Conservation (phyloP, 2,329 filamentous ascomycete species). For the Apiospora sp. region DNA sequence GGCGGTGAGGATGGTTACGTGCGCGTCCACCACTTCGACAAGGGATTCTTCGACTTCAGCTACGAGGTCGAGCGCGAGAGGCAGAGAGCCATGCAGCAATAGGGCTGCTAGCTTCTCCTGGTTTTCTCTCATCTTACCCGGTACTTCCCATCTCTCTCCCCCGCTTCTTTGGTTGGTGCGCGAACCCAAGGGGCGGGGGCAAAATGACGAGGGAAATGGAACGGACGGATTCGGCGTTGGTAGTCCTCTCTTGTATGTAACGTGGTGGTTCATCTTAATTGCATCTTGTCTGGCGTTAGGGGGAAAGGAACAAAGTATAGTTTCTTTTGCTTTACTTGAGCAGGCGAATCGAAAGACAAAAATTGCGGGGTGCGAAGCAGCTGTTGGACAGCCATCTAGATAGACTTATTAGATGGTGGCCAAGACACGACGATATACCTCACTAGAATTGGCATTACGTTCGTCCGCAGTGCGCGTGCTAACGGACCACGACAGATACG, state of each 20-base stretch:
- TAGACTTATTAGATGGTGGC: slow-evolving; percentile 18
- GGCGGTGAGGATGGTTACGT: slow-evolving; percentile 99
- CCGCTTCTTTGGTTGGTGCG: not conserved
- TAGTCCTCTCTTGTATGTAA: slow-evolving; percentile 24
- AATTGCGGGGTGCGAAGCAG: slow-evolving; percentile 17
- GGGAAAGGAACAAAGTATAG: slow-evolving; percentile 23
- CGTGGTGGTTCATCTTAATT: slow-evolving; percentile 22
- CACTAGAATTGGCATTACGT: not conserved
- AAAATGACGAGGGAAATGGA: slow-evolving; percentile 13
- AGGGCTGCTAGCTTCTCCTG: slow-evolving; percentile 14
- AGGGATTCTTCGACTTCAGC: slow-evolving; percentile 97
- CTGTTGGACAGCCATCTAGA: slow-evolving; percentile 19
- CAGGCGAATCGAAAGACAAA: slow-evolving; percentile 23
- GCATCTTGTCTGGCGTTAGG: slow-evolving; percentile 26
- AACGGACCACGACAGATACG: not conserved
- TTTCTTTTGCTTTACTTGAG: slow-evolving; percentile 24
- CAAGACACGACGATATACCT: slow-evolving; percentile 19
- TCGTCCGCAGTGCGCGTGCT: not conserved
- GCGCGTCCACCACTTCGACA: slow-evolving; percentile 97
- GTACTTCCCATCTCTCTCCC: slow-evolving; percentile 8
- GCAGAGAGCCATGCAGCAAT: slow-evolving; percentile 49
- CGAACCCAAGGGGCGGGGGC: not conserved
- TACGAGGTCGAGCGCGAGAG: slow-evolving; percentile 97
- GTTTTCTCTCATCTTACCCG: slow-evolving; percentile 20
- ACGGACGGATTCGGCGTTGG: slow-evolving; percentile 24